phyloP scores from a whole-genome alignment of 1,284 basidiomycete species.

The Cutaneotrichosporon mucoides region DNA sequence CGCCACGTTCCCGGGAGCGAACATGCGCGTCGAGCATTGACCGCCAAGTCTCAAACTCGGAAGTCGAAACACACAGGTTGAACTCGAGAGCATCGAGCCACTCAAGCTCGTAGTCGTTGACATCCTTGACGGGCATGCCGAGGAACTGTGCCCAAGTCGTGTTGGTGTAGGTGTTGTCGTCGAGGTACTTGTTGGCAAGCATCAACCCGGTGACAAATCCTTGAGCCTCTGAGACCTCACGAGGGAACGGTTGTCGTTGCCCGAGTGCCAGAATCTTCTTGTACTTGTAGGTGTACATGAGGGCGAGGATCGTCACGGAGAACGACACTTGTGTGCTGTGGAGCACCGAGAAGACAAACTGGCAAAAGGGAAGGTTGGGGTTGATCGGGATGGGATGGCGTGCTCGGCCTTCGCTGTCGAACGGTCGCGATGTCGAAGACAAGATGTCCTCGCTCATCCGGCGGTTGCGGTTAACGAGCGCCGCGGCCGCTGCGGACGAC shows the following conservation, averaged over 20 bases:
- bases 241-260: constrained; percentile 57
- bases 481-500: not conserved
- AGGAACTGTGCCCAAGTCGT: constrained; percentile 95
- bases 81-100: constrained; percentile 23
- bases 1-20: constrained; percentile 11
- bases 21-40: constrained; percentile 24
- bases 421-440: constrained; percentile 11
- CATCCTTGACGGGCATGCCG: constrained; percentile 71
- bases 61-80: constrained; percentile 16
- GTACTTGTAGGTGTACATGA: constrained; percentile 84
- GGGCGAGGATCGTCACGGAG: constrained; percentile 77
- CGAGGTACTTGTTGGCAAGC: constrained; percentile 93
- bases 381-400: constrained; percentile 11
- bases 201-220: constrained; percentile 85
- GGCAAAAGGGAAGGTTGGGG: constrained; percentile 16
- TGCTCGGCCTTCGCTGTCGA: constrained; percentile 17
- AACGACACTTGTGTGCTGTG: constrained; percentile 87
- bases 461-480: constrained; percentile 5
- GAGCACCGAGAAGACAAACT: constrained; percentile 52
- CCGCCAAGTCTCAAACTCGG: constrained; percentile 20
- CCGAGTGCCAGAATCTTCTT: constrained; percentile 51
- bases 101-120: constrained; percentile 56
- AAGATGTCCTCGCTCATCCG: constrained; percentile 9
- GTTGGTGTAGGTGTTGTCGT: constrained; percentile 94
- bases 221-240: constrained; percentile 52